phyloP scores from a whole-genome alignment of 106 monocot genomes.

The Xerophyta viscosa region DNA sequence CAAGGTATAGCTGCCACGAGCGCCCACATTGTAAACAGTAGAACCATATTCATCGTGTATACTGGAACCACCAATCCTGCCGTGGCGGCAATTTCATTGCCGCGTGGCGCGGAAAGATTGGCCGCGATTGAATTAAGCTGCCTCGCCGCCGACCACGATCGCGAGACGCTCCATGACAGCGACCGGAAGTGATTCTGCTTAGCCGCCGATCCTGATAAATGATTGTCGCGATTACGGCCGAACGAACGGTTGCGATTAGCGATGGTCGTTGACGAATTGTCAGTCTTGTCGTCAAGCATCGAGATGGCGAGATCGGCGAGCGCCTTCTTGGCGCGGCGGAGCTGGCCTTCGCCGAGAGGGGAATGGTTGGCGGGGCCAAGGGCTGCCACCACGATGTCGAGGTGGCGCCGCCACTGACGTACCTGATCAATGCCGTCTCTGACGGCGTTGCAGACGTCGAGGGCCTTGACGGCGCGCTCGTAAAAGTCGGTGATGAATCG shows the following conservation, averaged over 20 bases:
- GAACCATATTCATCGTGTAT: slow-evolving; percentile 43
- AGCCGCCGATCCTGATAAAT: slow-evolving; percentile 1
- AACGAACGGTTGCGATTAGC: slow-evolving; percentile 82
- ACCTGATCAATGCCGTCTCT: slow-evolving; percentile 84
- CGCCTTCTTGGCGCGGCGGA: slow-evolving; percentile 77
- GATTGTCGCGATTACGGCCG: slow-evolving; percentile 27
- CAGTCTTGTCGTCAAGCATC: slow-evolving; percentile 63
- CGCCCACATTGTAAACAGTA: slow-evolving; percentile 53
- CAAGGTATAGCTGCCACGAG: slow-evolving; percentile 66
- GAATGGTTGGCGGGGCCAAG: slow-evolving; percentile 14
- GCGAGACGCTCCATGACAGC: slow-evolving; percentile 66
- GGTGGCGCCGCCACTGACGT: slow-evolving; percentile 51
- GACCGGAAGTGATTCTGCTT: slow-evolving; percentile 48
- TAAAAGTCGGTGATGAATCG: slow-evolving; percentile 50
- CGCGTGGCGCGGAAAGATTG: slow-evolving; percentile 38
- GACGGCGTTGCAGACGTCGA: slow-evolving; percentile 91
- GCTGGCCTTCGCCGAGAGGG: slow-evolving; percentile 48
- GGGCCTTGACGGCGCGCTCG: slow-evolving; percentile 75
- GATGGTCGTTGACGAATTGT: slow-evolving; percentile 19
- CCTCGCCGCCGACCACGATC: slow-evolving; percentile 66
- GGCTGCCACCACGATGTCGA: slow-evolving; percentile 61
- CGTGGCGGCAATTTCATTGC: slow-evolving; percentile 28
- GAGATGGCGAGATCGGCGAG: slow-evolving; percentile 50
- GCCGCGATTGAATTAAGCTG: slow-evolving; percentile 57
- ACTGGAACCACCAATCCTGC: slow-evolving; percentile 33